These are phyloP conservation scores for Sicyos baderoa DNA, from an alignment of 306 rosid genomes.

Conservation along the genomic window DNA sequence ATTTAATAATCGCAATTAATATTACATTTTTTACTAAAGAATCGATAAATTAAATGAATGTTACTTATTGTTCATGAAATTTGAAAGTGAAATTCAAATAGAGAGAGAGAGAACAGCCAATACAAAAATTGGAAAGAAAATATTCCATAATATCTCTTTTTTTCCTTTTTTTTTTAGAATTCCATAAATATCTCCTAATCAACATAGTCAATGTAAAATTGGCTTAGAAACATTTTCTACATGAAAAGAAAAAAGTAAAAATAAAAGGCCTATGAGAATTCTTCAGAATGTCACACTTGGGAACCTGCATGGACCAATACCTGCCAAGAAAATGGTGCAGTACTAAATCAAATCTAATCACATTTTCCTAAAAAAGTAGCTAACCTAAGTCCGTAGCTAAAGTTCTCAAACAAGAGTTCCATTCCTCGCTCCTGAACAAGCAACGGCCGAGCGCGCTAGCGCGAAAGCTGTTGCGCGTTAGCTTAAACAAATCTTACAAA, in stretches of 20 bases:
- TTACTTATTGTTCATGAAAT: neutral
- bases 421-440: too few species aligned
- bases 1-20: too few species aligned
- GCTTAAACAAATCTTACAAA: too few species aligned
- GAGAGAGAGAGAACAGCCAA: too few species aligned
- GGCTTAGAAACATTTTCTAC: neutral
- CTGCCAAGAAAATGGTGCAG: constrained; percentile 19
- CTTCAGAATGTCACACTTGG: constrained; percentile 32
- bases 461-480: too few species aligned
- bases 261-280: neutral
- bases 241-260: neutral
- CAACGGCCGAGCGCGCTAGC: too few species aligned
- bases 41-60: too few species aligned
- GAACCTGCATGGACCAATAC: constrained; percentile 34
- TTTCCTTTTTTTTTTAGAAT: too few species aligned
- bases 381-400: too few species aligned
- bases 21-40: too few species aligned
- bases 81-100: neutral
- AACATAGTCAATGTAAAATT: neutral
- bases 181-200: neutral
- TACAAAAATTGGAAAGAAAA: neutral
- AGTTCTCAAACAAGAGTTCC: too few species aligned
- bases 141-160: neutral
- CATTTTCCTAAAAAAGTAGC: neutral
- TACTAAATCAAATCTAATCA: neutral